phyloP scores from a whole-genome alignment of 2,329 filamentous ascomycete species.

The Oidium heveae region DNA sequence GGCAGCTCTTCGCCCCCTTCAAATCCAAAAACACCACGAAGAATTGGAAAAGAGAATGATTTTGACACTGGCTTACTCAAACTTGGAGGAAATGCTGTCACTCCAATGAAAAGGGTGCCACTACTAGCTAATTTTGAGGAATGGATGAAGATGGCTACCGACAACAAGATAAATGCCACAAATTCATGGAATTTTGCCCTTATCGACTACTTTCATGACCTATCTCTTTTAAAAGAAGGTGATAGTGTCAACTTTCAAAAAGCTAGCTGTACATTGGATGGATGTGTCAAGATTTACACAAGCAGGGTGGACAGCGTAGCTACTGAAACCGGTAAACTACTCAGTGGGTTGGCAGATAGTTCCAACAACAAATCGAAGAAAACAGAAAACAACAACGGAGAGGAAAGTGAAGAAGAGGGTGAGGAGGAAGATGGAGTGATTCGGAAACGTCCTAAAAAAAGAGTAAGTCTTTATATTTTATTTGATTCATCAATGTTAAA shows the following conservation, averaged over 20 bases:
- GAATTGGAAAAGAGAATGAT: slow-evolving; percentile 19
- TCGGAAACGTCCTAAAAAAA: slow-evolving; percentile 44
- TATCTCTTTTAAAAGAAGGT: slow-evolving; percentile 88
- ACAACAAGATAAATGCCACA: slow-evolving; percentile 95
- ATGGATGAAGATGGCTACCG: slow-evolving; percentile 99
- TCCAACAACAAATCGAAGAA: slow-evolving; percentile 49
- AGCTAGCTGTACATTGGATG: slow-evolving; percentile 88
- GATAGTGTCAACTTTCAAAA: slow-evolving; percentile 97
- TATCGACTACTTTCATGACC: slow-evolving; percentile 98
- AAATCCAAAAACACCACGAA: slow-evolving; percentile 27
- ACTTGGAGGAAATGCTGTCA: slow-evolving; percentile 53
- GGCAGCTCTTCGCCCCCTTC: slow-evolving; percentile 31
- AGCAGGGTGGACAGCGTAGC: slow-evolving; percentile 95
- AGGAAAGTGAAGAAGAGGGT: slow-evolving; percentile 35
- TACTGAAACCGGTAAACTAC: slow-evolving; percentile 81
- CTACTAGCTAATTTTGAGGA: slow-evolving; percentile 96
- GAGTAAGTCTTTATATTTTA: slow-evolving; percentile 25
- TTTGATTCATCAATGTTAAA: background rate
- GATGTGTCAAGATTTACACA: slow-evolving; percentile 97
- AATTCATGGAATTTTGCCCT: slow-evolving; percentile 99
- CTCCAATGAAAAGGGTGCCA: slow-evolving; percentile 87
- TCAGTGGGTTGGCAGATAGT: slow-evolving; percentile 82
- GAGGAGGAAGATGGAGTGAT: slow-evolving; percentile 33
- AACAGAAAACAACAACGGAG: slow-evolving; percentile 37
- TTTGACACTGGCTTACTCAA: slow-evolving; percentile 32